Conservation (phyloP, 2,329 filamentous ascomycete species). For the Elsinoe perseae region DNA sequence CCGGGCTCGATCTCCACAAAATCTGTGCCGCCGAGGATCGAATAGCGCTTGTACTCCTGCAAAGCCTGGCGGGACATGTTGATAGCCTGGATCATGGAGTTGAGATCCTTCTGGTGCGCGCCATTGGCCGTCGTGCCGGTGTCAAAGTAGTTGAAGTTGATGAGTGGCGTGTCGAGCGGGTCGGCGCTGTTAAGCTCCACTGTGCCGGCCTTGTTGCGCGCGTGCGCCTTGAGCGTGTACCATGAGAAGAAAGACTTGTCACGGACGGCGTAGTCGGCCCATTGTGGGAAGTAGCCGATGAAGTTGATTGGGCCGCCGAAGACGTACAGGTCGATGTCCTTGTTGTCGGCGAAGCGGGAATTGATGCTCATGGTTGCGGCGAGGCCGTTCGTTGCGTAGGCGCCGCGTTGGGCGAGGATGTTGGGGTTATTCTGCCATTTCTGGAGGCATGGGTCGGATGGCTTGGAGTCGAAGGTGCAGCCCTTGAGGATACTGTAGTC, state of each 20-base stretch:
- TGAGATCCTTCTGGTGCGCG: slow-evolving; percentile 40
- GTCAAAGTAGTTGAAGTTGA: slow-evolving; percentile 54
- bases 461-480: slow-evolving; percentile 31
- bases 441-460: slow-evolving; percentile 37
- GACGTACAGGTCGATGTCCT: slow-evolving; percentile 48
- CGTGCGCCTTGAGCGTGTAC: slow-evolving; percentile 54
- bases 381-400: slow-evolving; percentile 46
- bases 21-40: slow-evolving; percentile 36
- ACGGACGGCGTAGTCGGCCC: slow-evolving; percentile 38
- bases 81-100: slow-evolving; percentile 49
- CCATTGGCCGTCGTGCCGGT: slow-evolving; percentile 33
- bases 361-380: slow-evolving; percentile 42
- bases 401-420: slow-evolving; percentile 32
- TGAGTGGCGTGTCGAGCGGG: slow-evolving; percentile 56
- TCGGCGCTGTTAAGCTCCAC: slow-evolving; percentile 55
- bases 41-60: slow-evolving; percentile 22
- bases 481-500: slow-evolving; percentile 33
- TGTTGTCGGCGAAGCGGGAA: slow-evolving; percentile 34
- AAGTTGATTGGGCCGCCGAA: slow-evolving; percentile 50
- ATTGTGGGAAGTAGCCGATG: slow-evolving; percentile 50
- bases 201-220: slow-evolving; percentile 53
- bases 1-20: slow-evolving; percentile 41
- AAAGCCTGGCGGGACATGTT: slow-evolving; percentile 34
- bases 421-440: slow-evolving; percentile 36
- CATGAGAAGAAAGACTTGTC: slow-evolving; percentile 42